Percentiles rank a stretch among this genome's conserved stretches.
These are phyloP conservation scores for Ceratocystis harringtonii DNA, from an alignment of 2,329 filamentous ascomycete species.

Conservation along the genomic window DNA sequence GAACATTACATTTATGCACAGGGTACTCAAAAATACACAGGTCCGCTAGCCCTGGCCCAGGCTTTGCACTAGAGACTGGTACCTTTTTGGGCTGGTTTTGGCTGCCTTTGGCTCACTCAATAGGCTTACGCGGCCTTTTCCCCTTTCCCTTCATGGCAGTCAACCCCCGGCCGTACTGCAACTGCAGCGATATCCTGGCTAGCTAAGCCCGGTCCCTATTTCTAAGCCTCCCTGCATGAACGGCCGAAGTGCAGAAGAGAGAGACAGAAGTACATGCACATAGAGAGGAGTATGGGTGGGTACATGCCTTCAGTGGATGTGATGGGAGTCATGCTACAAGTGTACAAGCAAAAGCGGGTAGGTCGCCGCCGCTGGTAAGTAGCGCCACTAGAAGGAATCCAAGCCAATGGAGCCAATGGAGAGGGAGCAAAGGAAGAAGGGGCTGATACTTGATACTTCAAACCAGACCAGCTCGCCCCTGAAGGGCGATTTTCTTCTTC, in stretches of 20 bases:
- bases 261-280: not conserved
- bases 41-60: not conserved
- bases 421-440: not conserved
- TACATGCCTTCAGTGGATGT: not conserved
- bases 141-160: conserved; percentile 5
- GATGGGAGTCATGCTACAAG: not conserved
- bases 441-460: conserved; percentile 6
- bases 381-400: not conserved
- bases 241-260: too few relatives aligned
- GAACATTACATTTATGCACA: too few relatives aligned
- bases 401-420: conserved; percentile 2
- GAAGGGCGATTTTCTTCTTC: not conserved
- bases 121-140: conserved; percentile 17
- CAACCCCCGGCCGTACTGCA: not conserved
- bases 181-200: conserved; percentile 4
- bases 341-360: not conserved
- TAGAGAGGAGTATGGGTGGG: not conserved
- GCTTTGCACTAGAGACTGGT: not conserved
- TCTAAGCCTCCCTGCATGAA: conserved; percentile 1
- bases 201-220: not conserved
- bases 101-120: not conserved
- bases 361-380: not conserved
- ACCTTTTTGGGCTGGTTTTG: not conserved
- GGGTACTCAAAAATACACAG: not conserved
- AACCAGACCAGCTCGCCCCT: not conserved